Base-by-base conservation (phyloP, 495 filamentous ascomycete genomes). In the Penicillium antarcticum region DNA sequence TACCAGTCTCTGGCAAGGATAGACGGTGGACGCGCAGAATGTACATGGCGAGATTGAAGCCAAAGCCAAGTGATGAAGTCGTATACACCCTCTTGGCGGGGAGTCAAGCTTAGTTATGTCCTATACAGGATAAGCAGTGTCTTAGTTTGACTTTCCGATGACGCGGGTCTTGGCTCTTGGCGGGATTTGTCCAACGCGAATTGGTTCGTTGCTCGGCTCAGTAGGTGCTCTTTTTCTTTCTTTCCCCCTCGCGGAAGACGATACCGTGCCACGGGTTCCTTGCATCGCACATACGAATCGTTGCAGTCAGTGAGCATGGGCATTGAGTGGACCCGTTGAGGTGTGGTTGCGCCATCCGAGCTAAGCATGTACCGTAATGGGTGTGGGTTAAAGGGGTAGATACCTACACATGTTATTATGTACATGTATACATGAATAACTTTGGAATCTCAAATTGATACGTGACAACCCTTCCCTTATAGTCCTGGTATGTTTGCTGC, bases 111-210 rank as follows among this genome's bases (percentile, higher is more conserved):
- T 18, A 49, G 8, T 33, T 41, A 49, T 36, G 29, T 33, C 17
- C 12, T 23, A 23, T 23, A 23, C 21, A 23, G 33, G 42, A 48
- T 51, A 51, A 58, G 52, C 48, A 53, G 51, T 47, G 54, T 42
- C 42, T 52, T 50, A 34, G 34, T 46, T 51, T 40, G 7, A 9
- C 8, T 29, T 29, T 9, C 26, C 4, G 49, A 53, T 51, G 50
- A 48, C 34, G 47, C 13, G 16, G 46, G 33, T 44, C 50, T 52
- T 54, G 60, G 53, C 50, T 38, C 56, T 62, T 60, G 56, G 60
- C 60, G 53, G 51, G 49, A 24, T 26, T 29, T 29, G 5, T 8
- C 26, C 6, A 13, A 37, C 11, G 40, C 35, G 36, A 43, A 48
- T 55, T 50, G 52, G 35, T 13, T 50, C 42, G 43, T 18, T 39